phyloP scores from a whole-genome alignment of 257 asterid genomes.

The Nicotiana sylvestris region DNA sequence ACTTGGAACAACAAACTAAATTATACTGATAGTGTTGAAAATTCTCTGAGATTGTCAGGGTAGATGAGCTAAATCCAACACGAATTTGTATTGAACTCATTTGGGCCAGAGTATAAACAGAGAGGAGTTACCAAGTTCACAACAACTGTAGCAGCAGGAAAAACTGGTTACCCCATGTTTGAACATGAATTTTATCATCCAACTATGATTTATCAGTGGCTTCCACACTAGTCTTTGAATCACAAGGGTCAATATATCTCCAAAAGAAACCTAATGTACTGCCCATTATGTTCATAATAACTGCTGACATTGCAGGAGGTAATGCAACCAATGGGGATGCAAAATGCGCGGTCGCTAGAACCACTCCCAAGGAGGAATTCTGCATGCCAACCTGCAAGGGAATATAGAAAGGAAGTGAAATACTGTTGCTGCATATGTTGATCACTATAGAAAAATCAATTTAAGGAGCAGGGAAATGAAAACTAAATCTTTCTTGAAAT shows the following conservation, averaged over 20 bases:
- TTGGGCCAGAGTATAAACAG: no score
- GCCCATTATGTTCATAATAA: conserved; percentile 87
- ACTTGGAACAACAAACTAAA: no score
- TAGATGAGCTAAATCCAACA: no score
- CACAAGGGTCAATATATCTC: conserved; percentile 57
- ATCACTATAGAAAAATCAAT: background rate
- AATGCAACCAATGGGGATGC: conserved; percentile 70
- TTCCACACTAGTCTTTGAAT: conserved; percentile 20
- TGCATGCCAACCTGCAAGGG: conserved; percentile 85
- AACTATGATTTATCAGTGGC: conserved; percentile 13
- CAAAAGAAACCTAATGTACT: conserved; percentile 80
- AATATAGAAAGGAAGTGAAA: background rate
- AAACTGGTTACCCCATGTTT: background rate
- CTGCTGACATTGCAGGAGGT: conserved; percentile 83
- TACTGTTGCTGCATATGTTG: background rate
- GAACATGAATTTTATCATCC: background rate
- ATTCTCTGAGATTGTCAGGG: no score
- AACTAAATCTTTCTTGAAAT: background rate
- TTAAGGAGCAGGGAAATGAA: background rate
- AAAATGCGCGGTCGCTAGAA: conserved; percentile 80
- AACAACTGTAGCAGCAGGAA: background rate
- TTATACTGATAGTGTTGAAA: no score
- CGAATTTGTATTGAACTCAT: no score
- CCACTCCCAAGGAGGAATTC: conserved; percentile 90
- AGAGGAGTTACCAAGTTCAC: no score